Percentiles rank a stretch among this genome's conserved stretches.
phyloP scores from a whole-genome alignment of 2,329 filamentous ascomycete genomes.

The Neoascochyta sp. region DNA sequence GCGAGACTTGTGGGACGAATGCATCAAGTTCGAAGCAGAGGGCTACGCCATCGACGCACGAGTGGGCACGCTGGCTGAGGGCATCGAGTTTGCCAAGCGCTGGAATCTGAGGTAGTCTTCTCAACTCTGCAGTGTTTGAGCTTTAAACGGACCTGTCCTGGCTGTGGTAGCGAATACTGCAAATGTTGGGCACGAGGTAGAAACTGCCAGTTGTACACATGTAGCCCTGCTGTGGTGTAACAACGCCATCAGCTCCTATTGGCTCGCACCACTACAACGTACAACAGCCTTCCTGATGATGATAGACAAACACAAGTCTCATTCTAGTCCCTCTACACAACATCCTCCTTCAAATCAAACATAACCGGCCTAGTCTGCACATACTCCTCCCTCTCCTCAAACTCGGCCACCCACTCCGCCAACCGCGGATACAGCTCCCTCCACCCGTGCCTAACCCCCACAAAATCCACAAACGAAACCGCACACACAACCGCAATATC shows the following conservation, averaged over 20 bases:
- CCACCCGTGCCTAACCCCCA: conserved; percentile 7
- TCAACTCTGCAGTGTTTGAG: too few species aligned
- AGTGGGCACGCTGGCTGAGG: conserved; percentile 73
- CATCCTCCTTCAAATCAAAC: conserved; percentile 14
- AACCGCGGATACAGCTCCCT: conserved; percentile 7
- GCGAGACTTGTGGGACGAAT: conserved; percentile 61
- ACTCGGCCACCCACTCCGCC: conserved; percentile 8
- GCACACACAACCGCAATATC: conserved; percentile 15
- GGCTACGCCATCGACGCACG: conserved; percentile 77
- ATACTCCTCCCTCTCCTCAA: conserved; percentile 14
- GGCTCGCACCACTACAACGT: too few species aligned
- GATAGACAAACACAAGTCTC: too few species aligned
- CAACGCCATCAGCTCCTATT: too few species aligned
- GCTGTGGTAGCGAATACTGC: too few species aligned
- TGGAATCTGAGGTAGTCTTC: conserved; percentile 36
- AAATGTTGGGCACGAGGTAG: too few species aligned
- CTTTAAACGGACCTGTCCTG: too few species aligned
- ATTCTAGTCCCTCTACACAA: too few species aligned
- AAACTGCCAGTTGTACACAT: too few species aligned
- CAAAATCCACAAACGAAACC: conserved; percentile 11
- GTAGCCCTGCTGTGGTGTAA: too few species aligned
- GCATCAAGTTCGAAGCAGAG: conserved; percentile 62
- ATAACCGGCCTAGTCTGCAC: conserved; percentile 14
- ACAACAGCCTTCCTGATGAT: too few species aligned
- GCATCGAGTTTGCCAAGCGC: conserved; percentile 66